Evolutionary conservation across 2,329 filamentous ascomycete species (phyloP).

Genomic region (Pezicula carpinea): DNA sequence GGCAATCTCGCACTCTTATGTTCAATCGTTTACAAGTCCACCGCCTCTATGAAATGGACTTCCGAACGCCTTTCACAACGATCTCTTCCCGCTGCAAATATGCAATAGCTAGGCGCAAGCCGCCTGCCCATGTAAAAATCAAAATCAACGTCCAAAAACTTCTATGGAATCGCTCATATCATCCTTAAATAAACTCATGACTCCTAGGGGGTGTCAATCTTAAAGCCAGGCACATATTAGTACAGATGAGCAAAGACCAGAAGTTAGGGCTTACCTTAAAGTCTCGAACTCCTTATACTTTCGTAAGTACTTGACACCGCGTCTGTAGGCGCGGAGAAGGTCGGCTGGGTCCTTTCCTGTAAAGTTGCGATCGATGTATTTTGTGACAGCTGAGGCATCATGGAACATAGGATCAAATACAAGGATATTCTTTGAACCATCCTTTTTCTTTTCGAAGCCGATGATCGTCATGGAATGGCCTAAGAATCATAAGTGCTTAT

Average conservation of each 20-base stretch:
- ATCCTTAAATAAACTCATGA: not conserved
- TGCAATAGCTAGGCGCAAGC: no score
- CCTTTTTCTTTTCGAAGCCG: constrained; percentile 66
- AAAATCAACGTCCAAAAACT: no score
- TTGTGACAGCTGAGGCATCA: constrained; percentile 59
- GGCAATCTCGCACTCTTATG: no score
- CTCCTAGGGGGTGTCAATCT: not conserved
- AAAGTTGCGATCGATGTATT: constrained; percentile 48
- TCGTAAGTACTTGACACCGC: constrained; percentile 61
- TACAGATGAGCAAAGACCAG: no score
- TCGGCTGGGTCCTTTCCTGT: constrained; percentile 41
- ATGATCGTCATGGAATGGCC: constrained; percentile 90
- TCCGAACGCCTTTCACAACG: no score
- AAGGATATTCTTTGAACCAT: constrained; percentile 65
- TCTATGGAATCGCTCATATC: no score
- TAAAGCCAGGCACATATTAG: not conserved
- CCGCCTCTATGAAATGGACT: no score
- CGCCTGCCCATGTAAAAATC: no score
- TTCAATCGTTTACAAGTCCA: no score
- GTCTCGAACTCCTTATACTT: constrained; percentile 77
- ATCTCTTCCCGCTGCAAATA: no score
- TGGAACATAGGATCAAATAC: constrained; percentile 86
- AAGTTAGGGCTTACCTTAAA: constrained; percentile 55
- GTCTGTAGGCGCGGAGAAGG: constrained; percentile 68
- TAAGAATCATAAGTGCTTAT: constrained; percentile 18